phyloP scores from a whole-genome alignment of 805 yeast genomes.

The Zygosaccharomyces rouxii region DNA sequence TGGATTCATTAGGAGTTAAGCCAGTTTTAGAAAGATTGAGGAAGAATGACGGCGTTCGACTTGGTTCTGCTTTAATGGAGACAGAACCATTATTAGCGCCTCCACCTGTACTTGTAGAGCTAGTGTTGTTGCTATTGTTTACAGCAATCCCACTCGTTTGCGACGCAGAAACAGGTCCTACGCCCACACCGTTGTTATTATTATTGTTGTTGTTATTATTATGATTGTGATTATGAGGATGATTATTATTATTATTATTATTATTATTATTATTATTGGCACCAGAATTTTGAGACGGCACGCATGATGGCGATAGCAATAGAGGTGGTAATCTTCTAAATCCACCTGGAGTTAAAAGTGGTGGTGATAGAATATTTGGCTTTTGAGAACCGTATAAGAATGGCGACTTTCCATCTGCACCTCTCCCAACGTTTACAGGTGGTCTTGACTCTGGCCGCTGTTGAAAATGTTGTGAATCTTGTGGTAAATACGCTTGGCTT shows the following conservation, averaged over 20 bases:
- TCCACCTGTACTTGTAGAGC: not conserved
- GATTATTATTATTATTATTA: too few species aligned
- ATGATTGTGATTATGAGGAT: too few species aligned
- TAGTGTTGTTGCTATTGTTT: not conserved
- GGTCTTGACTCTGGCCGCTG: conserved; percentile 4
- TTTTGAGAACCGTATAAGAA: conserved; percentile 15
- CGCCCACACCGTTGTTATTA: not conserved
- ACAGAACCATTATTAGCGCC: not conserved
- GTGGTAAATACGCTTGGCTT: not conserved
- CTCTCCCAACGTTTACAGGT: conserved; percentile 4
- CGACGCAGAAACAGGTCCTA: not conserved
- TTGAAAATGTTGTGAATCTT: not conserved
- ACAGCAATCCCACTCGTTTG: not conserved
- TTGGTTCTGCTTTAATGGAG: not conserved
- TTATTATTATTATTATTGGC: not conserved
- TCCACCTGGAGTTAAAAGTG: conserved; percentile 54
- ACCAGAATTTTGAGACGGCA: conserved; percentile 7
- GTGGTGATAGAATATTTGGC: conserved; percentile 36
- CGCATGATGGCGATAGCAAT: conserved; percentile 18
- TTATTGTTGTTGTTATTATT: not conserved
- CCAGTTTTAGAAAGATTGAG: conserved; percentile 44
- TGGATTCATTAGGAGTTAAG: conserved; percentile 71
- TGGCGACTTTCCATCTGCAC: conserved; percentile 6
- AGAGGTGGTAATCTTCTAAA: conserved; percentile 50
- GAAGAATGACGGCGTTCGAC: conserved; percentile 19